These are phyloP conservation scores for Glonium stellatum DNA, from an alignment of 495 filamentous ascomycete species.

Conservation along the genomic window DNA sequence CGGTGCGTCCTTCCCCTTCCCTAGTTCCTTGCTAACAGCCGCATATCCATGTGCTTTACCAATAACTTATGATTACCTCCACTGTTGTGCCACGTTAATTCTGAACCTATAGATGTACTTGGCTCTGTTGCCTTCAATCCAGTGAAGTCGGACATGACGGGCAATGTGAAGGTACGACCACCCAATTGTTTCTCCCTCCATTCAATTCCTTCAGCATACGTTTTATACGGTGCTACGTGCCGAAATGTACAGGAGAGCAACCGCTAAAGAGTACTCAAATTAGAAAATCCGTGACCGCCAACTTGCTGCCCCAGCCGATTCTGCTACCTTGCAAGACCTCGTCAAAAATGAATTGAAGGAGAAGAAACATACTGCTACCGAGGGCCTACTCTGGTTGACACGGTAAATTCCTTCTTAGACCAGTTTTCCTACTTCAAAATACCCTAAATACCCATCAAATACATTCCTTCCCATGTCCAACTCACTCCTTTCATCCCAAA, in stretches of 20 bases:
- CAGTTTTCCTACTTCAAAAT: no score
- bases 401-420: constrained; percentile 49
- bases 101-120: constrained; percentile 56
- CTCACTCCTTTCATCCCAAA: neutral
- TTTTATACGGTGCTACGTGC: no score
- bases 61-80: no score
- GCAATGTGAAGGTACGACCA: constrained; percentile 78
- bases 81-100: no score
- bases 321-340: constrained; percentile 73
- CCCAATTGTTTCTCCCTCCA: neutral
- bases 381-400: constrained; percentile 85
- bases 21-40: neutral
- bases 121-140: constrained; percentile 74
- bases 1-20: constrained; percentile 46
- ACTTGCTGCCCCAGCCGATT: constrained; percentile 66
- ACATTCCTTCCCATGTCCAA: constrained; percentile 12
- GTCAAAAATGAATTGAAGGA: constrained; percentile 78
- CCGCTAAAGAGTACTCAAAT: neutral
- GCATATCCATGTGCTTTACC: neutral
- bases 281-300: constrained; percentile 90
- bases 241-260: neutral
- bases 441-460: no score
- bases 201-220: no score
- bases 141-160: constrained; percentile 84
- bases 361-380: constrained; percentile 76